Percentiles rank a stretch among this genome's conserved stretches.
Conservation (phyloP, 2,329 filamentous ascomycete genomes). For the Passalora sequoiae region DNA sequence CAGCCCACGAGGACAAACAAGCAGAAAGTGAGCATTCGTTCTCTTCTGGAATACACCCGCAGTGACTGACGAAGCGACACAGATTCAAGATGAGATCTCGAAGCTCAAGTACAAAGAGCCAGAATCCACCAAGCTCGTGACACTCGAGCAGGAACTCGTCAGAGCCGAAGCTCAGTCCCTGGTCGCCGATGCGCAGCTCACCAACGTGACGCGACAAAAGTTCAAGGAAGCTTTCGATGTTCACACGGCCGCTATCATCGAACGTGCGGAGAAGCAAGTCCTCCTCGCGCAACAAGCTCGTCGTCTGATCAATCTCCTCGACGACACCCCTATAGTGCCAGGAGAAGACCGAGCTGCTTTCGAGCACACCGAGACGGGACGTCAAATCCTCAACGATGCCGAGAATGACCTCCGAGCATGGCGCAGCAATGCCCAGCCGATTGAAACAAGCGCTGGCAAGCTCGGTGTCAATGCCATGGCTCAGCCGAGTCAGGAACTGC, state of each 20-base stretch:
- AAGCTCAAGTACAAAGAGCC: slow-evolving; percentile 90
- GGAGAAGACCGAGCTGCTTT: slow-evolving; percentile 73
- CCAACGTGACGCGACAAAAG: slow-evolving; percentile 92
- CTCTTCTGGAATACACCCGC: too few species aligned
- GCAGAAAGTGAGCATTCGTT: slow-evolving; percentile 53
- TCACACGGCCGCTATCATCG: slow-evolving; percentile 85
- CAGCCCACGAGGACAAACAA: slow-evolving; percentile 87
- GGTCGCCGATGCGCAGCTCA: slow-evolving; percentile 92
- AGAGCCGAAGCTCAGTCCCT: slow-evolving; percentile 92
- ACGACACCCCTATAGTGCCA: slow-evolving; percentile 83
- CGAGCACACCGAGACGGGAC: slow-evolving; percentile 59
- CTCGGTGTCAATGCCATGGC: slow-evolving; percentile 46
- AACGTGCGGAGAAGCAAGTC: slow-evolving; percentile 94
- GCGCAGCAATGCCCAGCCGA: slow-evolving; percentile 53
- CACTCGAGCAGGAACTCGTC: slow-evolving; percentile 92
- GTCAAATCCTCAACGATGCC: slow-evolving; percentile 84
- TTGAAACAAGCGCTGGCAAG: slow-evolving; percentile 46
- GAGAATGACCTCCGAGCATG: slow-evolving; percentile 82
- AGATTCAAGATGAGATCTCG: slow-evolving; percentile 84
- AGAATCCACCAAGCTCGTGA: slow-evolving; percentile 70
- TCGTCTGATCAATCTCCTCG: slow-evolving; percentile 75
- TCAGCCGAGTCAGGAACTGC: slow-evolving; percentile 4
- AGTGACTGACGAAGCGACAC: slow-evolving; percentile 1
- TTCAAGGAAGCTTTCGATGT: slow-evolving; percentile 89
- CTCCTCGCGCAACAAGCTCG: slow-evolving; percentile 88